Conservation (phyloP, 179 eudicot species). For the Silene vulgaris region DNA sequence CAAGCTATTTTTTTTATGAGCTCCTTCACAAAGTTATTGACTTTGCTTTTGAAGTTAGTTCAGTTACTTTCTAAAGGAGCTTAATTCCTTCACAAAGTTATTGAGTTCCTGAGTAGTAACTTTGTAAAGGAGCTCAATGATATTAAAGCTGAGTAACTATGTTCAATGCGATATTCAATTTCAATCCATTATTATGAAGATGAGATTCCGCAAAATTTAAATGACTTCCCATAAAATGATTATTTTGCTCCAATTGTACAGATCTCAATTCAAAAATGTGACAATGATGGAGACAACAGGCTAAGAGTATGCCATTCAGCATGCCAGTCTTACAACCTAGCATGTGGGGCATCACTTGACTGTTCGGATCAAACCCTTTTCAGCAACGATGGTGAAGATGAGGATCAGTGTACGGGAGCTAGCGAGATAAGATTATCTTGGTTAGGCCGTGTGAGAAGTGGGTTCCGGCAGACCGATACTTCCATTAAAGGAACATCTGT, state of each 20-base stretch:
- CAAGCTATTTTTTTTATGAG: too few relatives aligned
- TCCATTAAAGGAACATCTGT: slow-evolving; percentile 36
- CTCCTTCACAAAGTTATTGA: too few relatives aligned
- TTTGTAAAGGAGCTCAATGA: too few relatives aligned
- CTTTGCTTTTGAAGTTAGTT: too few relatives aligned
- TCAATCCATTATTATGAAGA: too few relatives aligned
- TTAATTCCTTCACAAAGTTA: too few relatives aligned
- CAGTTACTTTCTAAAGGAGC: too few relatives aligned
- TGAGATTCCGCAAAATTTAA: neutral
- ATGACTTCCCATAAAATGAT: slow-evolving; percentile 9
- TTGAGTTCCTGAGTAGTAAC: too few relatives aligned
- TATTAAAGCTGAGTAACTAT: too few relatives aligned
- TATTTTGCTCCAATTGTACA: slow-evolving; percentile 25
- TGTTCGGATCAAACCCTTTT: slow-evolving; percentile 94
- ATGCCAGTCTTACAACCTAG: slow-evolving; percentile 82
- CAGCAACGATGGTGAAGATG: slow-evolving; percentile 61
- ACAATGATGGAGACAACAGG: slow-evolving; percentile 86
- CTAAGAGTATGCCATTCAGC: slow-evolving; percentile 91
- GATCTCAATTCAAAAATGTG: slow-evolving; percentile 95
- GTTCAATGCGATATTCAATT: too few relatives aligned
- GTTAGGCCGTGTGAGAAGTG: slow-evolving; percentile 41
- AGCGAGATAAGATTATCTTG: slow-evolving; percentile 59
- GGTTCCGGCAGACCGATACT: slow-evolving; percentile 26
- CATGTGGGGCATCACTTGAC: slow-evolving; percentile 90
- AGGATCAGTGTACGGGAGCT: slow-evolving; percentile 78